Evolutionary conservation across 2,329 filamentous ascomycete species (phyloP).

Genomic region (Saccharata proteae): DNA sequence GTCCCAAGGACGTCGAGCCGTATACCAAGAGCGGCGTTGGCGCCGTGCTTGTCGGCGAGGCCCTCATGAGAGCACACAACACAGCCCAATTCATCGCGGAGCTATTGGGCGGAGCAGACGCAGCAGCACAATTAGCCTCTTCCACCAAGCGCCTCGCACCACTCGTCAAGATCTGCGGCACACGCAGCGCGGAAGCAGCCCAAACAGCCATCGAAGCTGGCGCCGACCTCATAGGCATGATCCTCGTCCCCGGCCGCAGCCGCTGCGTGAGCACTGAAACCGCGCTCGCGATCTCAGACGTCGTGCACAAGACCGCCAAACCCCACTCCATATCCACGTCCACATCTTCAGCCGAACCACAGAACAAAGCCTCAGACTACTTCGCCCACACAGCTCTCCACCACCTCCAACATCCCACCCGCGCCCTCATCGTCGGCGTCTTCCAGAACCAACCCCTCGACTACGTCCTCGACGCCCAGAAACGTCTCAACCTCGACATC

Average conservation of each 20-base stretch:
- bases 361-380: constrained; percentile 49
- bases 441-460: constrained; percentile 83
- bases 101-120: constrained; percentile 52
- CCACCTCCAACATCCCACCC: constrained; percentile 38
- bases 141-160: constrained; percentile 8
- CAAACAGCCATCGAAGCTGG: constrained; percentile 70
- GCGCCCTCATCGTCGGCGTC: constrained; percentile 78
- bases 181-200: constrained; percentile 69
- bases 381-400: constrained; percentile 47
- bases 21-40: constrained; percentile 85
- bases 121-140: constrained; percentile 12
- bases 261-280: constrained; percentile 69
- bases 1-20: constrained; percentile 72
- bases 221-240: constrained; percentile 88
- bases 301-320: constrained; percentile 49
- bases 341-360: constrained; percentile 15
- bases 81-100: constrained; percentile 72
- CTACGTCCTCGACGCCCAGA: constrained; percentile 69
- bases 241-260: constrained; percentile 69
- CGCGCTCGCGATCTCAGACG: constrained; percentile 67
- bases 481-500: constrained; percentile 65
- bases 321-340: constrained; percentile 15
- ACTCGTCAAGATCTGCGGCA: constrained; percentile 88
- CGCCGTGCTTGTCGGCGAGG: constrained; percentile 87
- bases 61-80: constrained; percentile 83